These are phyloP conservation scores for Malania oleifera DNA, from an alignment of 164 flowering plant species.

Conservation along the genomic window DNA sequence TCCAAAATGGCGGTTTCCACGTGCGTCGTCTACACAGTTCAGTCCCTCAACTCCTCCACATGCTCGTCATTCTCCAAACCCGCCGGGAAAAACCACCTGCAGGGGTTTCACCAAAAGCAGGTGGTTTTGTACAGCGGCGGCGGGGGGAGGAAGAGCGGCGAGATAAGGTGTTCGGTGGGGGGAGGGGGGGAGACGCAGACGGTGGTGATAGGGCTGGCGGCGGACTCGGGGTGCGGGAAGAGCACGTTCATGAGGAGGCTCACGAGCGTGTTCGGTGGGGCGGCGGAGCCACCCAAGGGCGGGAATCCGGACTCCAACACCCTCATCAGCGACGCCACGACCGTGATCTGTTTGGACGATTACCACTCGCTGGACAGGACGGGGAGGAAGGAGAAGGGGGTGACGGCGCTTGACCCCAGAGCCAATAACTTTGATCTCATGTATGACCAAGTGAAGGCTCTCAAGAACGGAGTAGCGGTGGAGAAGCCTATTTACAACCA, in stretches of 20 bases:
- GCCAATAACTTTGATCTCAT: conserved; percentile 93
- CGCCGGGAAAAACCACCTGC: conserved; percentile 37
- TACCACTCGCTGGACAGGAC: conserved; percentile 89
- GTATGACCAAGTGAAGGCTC: conserved; percentile 93
- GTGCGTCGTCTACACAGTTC: conserved; percentile 52
- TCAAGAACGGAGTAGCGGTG: conserved; percentile 74
- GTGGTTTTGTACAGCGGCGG: conserved; percentile 38
- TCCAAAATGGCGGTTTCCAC: conserved; percentile 64
- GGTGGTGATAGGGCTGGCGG: conserved; percentile 91
- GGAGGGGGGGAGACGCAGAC: conserved; percentile 34
- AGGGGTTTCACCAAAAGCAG: conserved; percentile 42
- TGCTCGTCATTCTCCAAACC: conserved; percentile 42
- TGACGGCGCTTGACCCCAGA: conserved; percentile 94
- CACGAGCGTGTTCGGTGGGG: conserved; percentile 95
- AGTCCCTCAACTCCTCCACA: conserved; percentile 40
- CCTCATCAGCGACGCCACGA: conserved; percentile 85
- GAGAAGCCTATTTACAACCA: conserved; percentile 92
- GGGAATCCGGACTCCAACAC: conserved; percentile 99
- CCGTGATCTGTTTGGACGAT: conserved; percentile 96
- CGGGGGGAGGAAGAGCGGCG: conserved; percentile 12
- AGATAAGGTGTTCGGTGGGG: conserved; percentile 51
- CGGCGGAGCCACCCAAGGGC: conserved; percentile 92
- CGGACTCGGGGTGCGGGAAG: conserved; percentile 97
- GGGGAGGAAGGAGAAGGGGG: conserved; percentile 89
- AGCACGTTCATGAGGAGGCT: conserved; percentile 96